These are phyloP conservation scores for Salix exigua DNA, from an alignment of 345 rosid genomes.

Conservation along the genomic window DNA sequence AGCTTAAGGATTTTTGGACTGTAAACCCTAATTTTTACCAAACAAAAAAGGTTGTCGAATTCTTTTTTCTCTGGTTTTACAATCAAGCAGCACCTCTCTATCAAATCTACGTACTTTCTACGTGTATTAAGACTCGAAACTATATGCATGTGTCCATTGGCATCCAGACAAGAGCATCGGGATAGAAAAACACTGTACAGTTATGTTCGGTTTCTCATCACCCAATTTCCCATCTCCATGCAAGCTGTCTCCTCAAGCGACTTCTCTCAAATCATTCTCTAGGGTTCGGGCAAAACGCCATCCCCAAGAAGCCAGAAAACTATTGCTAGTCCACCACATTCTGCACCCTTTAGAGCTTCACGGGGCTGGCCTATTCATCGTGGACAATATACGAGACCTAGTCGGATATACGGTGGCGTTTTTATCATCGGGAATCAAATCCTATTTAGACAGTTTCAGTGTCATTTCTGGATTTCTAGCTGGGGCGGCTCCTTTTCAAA, in stretches of 20 bases:
- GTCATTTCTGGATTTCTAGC: neutral
- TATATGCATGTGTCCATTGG: constrained; percentile 23
- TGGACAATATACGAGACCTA: neutral
- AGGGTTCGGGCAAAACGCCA: constrained; percentile 38
- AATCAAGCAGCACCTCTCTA: rapidly evolving
- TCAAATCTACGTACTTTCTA: too few relatives aligned
- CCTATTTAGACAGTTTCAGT: neutral
- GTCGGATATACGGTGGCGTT: neutral
- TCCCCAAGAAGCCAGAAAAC: constrained; percentile 31
- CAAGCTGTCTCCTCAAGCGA: constrained; percentile 29
- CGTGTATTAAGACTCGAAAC: too few relatives aligned
- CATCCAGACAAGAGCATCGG: constrained; percentile 48
- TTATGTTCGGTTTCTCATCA: constrained; percentile 42
- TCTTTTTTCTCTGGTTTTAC: too few relatives aligned
- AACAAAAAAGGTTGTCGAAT: too few relatives aligned
- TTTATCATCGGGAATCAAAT: constrained; percentile 7
- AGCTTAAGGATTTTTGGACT: too few relatives aligned
- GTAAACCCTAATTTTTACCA: too few relatives aligned
- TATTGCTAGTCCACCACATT: constrained; percentile 3
- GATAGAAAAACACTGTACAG: constrained; percentile 30
- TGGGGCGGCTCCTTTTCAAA: neutral
- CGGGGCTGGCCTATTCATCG: neutral
- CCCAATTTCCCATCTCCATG: constrained; percentile 21
- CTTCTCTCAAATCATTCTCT: constrained; percentile 10
- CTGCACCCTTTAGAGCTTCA: constrained; percentile 17